phyloP scores from a whole-genome alignment of 2,329 filamentous ascomycete genomes.

The Fonsecaea pugnacius region DNA sequence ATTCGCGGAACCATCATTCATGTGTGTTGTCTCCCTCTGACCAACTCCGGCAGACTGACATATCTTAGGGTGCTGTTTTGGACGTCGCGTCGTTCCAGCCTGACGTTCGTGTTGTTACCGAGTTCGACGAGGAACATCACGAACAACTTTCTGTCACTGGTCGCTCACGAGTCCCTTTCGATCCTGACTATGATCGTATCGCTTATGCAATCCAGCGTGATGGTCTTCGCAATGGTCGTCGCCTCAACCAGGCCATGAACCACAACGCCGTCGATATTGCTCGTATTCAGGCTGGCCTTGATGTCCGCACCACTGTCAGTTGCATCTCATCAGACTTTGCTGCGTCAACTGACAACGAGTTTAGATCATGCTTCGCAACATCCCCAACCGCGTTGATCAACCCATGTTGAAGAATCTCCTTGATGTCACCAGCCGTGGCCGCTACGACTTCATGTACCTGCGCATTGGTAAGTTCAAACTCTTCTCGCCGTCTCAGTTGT shows the following conservation, averaged over 20 bases:
- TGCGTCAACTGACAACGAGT: conserved; percentile 17
- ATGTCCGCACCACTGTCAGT: conserved; percentile 75
- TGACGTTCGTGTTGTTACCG: conserved; percentile 19
- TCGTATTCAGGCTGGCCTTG: conserved; percentile 62
- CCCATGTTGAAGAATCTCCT: conserved; percentile 77
- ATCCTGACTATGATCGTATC: conserved; percentile 40
- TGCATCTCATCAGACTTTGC: neutral
- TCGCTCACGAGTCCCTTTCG: conserved; percentile 46
- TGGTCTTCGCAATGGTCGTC: conserved; percentile 29
- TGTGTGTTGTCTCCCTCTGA: conserved; percentile 14
- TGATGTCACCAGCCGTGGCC: conserved; percentile 76
- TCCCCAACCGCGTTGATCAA: conserved; percentile 84
- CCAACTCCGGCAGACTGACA: conserved; percentile 13
- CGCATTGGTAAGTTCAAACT: conserved; percentile 66
- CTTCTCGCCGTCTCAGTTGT: conserved; percentile 4
- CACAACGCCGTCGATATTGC: conserved; percentile 53
- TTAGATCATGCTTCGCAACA: conserved; percentile 92
- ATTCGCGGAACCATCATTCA: conserved; percentile 40
- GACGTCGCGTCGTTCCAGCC: conserved; percentile 22
- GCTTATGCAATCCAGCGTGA: conserved; percentile 33
- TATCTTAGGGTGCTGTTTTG: conserved; percentile 42
- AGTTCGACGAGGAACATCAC: conserved; percentile 26
- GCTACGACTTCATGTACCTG: conserved; percentile 94
- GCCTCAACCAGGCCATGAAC: conserved; percentile 38
- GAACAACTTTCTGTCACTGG: conserved; percentile 44